A percentile compares a stretch with the other conserved stretches of the same genome.
These are phyloP conservation scores for Talaromyces sp. DNA, from an alignment of 2,329 filamentous ascomycete species.

Conservation along the genomic window DNA sequence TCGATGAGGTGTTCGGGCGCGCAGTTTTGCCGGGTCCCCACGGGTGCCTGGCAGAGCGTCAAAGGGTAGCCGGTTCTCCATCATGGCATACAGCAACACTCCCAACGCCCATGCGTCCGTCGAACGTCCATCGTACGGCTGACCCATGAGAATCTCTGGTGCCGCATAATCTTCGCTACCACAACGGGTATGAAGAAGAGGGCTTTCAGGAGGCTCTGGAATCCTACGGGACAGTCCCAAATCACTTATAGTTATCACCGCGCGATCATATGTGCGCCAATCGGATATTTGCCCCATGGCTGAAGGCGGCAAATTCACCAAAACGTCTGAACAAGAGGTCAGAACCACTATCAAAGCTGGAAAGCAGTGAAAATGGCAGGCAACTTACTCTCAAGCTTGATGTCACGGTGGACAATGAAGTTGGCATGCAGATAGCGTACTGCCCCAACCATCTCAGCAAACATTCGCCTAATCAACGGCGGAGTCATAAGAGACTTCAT, in stretches of 20 bases:
- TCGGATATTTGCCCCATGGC: conserved; percentile 65
- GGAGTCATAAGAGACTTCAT: conserved; percentile 62
- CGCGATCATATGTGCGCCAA: conserved; percentile 73
- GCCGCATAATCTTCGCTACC: conserved; percentile 97
- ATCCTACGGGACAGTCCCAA: conserved; percentile 85
- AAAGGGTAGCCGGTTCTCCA: conserved; percentile 91
- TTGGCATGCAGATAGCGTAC: conserved; percentile 80
- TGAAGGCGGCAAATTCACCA: conserved; percentile 74
- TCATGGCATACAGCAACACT: conserved; percentile 85
- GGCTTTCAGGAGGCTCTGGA: conserved; percentile 67
- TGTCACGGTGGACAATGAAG: conserved; percentile 90
- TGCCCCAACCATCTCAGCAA: conserved; percentile 81
- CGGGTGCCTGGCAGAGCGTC: conserved; percentile 76
- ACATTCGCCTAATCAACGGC: conserved; percentile 73
- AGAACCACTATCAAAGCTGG: conserved; percentile 16
- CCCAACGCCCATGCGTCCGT: conserved; percentile 96
- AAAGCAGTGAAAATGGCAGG: conserved; percentile 9
- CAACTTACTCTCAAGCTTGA: conserved; percentile 90
- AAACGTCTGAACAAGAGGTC: conserved; percentile 62
- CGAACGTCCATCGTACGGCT: conserved; percentile 85
- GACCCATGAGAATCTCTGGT: conserved; percentile 91
- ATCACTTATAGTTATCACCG: conserved; percentile 85
- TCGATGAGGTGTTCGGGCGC: conserved; percentile 82
- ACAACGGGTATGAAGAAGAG: conserved; percentile 87
- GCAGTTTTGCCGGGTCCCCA: conserved; percentile 69